Conservation (phyloP, 2,329 filamentous ascomycete species). For the Fusarium armeniacum region DNA sequence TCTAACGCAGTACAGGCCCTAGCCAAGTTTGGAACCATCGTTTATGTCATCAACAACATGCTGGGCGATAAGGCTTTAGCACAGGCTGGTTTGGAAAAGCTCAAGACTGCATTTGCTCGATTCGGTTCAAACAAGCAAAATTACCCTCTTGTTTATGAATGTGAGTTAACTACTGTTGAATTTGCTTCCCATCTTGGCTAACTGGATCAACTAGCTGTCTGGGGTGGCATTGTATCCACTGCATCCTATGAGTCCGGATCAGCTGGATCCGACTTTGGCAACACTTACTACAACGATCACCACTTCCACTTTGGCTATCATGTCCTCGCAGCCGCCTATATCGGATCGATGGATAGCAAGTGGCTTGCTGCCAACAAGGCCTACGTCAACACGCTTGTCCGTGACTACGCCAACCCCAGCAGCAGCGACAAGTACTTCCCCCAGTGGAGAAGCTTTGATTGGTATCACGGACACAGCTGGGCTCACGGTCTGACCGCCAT, state of each 20-base stretch:
- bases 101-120: conserved; percentile 75
- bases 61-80: conserved; percentile 70
- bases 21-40: conserved; percentile 79
- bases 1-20: conserved; percentile 64
- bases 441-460: conserved; percentile 87
- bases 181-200: conserved; percentile 19
- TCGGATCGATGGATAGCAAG: conserved; percentile 80
- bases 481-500: conserved; percentile 82
- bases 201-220: conserved; percentile 63
- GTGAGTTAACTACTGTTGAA: conserved; percentile 55
- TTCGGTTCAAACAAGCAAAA: conserved; percentile 78
- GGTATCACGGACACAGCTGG: conserved; percentile 96
- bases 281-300: conserved; percentile 85
- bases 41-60: conserved; percentile 76
- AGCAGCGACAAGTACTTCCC: conserved; percentile 81
- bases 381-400: conserved; percentile 86
- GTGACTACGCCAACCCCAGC: conserved; percentile 85
- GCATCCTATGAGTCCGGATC: conserved; percentile 79
- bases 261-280: conserved; percentile 85
- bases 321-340: conserved; percentile 86
- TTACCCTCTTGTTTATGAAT: conserved; percentile 75
- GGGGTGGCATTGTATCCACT: conserved; percentile 85
- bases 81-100: conserved; percentile 68
- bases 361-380: conserved; percentile 82
- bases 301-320: conserved; percentile 90